Conservation (phyloP, 441 rosid genomes). For the Pelargonium myrrhifolium region DNA sequence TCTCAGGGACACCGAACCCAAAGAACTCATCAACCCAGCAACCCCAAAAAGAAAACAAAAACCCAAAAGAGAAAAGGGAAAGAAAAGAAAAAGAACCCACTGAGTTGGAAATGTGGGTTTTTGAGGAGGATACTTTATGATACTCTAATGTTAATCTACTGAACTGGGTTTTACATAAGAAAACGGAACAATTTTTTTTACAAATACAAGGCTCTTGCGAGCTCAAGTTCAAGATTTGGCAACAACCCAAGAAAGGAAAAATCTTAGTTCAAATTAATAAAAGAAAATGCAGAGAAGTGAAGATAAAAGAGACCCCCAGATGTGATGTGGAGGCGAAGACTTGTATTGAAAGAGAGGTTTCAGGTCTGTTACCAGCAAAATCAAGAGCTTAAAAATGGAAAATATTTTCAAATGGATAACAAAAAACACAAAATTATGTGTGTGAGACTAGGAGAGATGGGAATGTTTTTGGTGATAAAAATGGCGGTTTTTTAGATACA, state of each 20-base stretch:
- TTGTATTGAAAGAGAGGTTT: conserved; percentile 83
- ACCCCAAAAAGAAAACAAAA: conserved; percentile 13
- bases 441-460: background rate
- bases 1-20: conserved; percentile 20
- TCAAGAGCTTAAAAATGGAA: conserved; percentile 12
- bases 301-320: conserved; percentile 24
- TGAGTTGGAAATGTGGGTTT: conserved; percentile 26
- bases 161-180: conserved; percentile 15
- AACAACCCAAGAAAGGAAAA: conserved; percentile 42
- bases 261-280: conserved; percentile 4
- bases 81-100: conserved; percentile 20
- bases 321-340: conserved; percentile 35
- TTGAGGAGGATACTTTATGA: conserved; percentile 21
- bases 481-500: conserved; percentile 16
- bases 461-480: conserved; percentile 10
- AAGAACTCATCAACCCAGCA: conserved; percentile 21
- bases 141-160: conserved; percentile 18
- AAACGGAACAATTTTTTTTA: background rate
- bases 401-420: background rate
- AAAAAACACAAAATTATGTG: background rate
- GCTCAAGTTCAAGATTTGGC: conserved; percentile 37
- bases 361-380: conserved; percentile 15
- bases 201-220: conserved; percentile 9
- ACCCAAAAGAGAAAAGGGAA: conserved; percentile 12
- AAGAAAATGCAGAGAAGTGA: conserved; percentile 21